Base-by-base conservation (phyloP, 1,284 basidiomycete genomes). In the Trichosporon coremiiforme region DNA sequence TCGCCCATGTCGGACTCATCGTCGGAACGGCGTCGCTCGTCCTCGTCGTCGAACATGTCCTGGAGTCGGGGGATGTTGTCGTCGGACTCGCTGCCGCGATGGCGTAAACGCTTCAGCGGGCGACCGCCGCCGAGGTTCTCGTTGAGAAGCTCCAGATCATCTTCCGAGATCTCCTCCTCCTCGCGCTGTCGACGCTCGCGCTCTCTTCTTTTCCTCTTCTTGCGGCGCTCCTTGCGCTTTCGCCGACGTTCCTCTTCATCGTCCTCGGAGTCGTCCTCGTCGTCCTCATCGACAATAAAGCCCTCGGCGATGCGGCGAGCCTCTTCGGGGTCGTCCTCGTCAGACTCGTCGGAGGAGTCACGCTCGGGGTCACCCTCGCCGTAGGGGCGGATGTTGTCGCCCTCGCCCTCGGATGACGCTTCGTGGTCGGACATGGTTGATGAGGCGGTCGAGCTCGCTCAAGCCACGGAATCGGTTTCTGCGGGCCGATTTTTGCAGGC, bases 71-170 rank as follows among this genome's bases (percentile, higher is more conserved):
- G 76, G 22, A 69, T 72, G 65, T 82, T 84, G 47, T 89, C 82
- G 53, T 79, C 79, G 55, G 84, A 84, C 22, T 83, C 83, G 38
- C 80, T 80, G 33, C 80, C 68, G 68, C 78, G 73, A 35, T 62
- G 57, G 70, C 79, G 73, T 64, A 80, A 65, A 36, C 83, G 69
- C 71, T 82, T 80, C 35, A 79, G 67, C 1, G 80, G 78, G 31
- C 79, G 74, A 22, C 75, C 74, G 22, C 75, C 53, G 9, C 96
- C 95, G 3, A 94, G 94, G 77, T 98, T 99, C 86, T 99, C 97
- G 78, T 93, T 93, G 25, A 99, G 83, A 9, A 99, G 87, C 67
- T 96, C 95, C 67, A 99, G 84, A 79, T 99, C 97, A 78, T 99
- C 97, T 68, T 98, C 96, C 75, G 77, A 79, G 13, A 82, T 66